Evolutionary conservation across 139 green algal species (phyloP), one percentile per base, ranked within the genome.

Genomic region (Diplosphaera chodatii): DNA sequence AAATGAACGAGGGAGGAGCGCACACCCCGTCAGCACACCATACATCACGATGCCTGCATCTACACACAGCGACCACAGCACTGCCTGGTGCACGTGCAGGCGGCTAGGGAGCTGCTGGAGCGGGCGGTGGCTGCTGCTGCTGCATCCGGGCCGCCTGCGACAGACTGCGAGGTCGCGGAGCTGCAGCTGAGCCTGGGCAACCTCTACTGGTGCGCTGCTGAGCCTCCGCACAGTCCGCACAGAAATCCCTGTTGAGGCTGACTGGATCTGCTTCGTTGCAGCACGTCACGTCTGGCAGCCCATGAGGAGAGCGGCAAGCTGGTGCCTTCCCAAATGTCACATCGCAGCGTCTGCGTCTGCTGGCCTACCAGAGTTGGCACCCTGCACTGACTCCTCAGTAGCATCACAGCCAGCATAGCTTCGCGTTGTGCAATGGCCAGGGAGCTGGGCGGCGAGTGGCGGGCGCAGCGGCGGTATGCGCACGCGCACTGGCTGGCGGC

Each of bases 111-210:
- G 1, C 59, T 67, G 37, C 40, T 82, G 34, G 32, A 75, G 48
- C 71, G 40, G 48, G 74, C 74, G 23, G 16, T 74, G 27, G 48
- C 55, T 23, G 55, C 55, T 13, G 64, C 41, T 4, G n/a, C 27
- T 32, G 41, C 37, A 30, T 55, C 55, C 2, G 76, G 62, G 20
- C 29, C 37, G 8, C 40, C 70, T 8, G 30, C 32, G n/a, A 32
- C 73, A 31, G 63, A 74, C 67, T 71, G 20, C n/a, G 67, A 78
- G 25, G 18, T 72, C 37, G 73, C 72, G 0, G 55, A 74, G 41
- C 34, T 75, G 29, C 41, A 32, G 18, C 81, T 80, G 40, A 69
- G 74, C 2, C 75, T 87, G 62, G 83, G 78, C 13, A 65, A 80
- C 63, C 69, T 74, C 4, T 82, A 78, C 63, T 88, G 79, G 79